Evolutionary conservation across 805 yeast species (phyloP), one percentile per base, ranked within the genome.

Genomic region (Torulaspora indica): DNA sequence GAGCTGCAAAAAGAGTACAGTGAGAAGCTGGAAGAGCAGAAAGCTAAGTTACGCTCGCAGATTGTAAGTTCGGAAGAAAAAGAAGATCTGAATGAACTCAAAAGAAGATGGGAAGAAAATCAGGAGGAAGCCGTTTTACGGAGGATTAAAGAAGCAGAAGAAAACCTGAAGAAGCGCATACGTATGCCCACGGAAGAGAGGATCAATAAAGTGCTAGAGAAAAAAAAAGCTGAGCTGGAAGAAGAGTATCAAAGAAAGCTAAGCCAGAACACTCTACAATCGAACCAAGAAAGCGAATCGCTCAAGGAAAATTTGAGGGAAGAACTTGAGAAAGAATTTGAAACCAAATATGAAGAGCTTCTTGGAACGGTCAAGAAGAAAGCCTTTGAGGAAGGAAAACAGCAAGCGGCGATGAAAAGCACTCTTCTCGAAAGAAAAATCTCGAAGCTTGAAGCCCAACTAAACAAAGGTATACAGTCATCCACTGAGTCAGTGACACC

Each of bases 201-300:
- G 47, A 74, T 83, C 61, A 75, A 79, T n/a, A 79, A 75, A 35
- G 73, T 72, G 40, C 67, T 76, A 23, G 79, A 75, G 47, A 65
- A 61, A 37, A 71, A 72, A 27, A 65, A 55, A 44, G 38, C 46
- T 10, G 57, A 58, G 36, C 38, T 60, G 10, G 63, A 57, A 43
- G 53, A 49, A 13, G 56, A 53, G 13, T 60, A 53, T 35, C 48
- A 56, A 14, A 42, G 48, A 30, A 55, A 52, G 29, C 43, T 58
- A 1, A 31, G 48, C 8, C 51, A 51, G 17, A 51, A 45, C 14
- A 52, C 52, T 3, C n/a, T 36, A 7, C 42, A 46, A 17, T 31
- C 49, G 1, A 38, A 51, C 8, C 48, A 38, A 8, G 41, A 42
- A 12, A 40, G 39, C 14, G 42, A 36, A 8, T 33, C 38, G 12